Evolutionary conservation across 2,329 filamentous ascomycete species (phyloP), one percentile per base, ranked within the genome.

Genomic region (Fusarium ambrosium): DNA sequence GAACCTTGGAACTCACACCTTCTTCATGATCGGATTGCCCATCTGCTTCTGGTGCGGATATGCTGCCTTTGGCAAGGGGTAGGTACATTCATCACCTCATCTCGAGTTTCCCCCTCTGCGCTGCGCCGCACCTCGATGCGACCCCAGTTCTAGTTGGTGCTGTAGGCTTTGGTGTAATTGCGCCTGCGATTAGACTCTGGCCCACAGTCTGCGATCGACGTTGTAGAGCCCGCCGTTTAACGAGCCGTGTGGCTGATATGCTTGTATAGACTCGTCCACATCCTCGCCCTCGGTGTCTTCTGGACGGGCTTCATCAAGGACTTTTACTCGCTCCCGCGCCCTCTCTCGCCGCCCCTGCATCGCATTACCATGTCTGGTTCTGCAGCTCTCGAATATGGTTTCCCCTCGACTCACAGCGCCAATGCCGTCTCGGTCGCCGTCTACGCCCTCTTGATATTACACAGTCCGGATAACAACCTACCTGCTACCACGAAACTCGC

Each of bases 351-450:
- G 22, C 97, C 97, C 1, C 88, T 99, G 18, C 92, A 97, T 69
- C 92, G 97, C 63, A 98, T 99, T 82, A 98, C 95, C 76, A 98
- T 98, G 95, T 98, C 96, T 61, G 95, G 95, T 4, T 98, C 95
- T 6, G 95, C 94, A 4, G 95, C 96, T 11, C 89, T 99, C 64
- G 97, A 99, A 81, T 99, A 99, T 81, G 97, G 97, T 22, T 98
- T 98, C 78, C 97, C 97, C 0, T 98, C 95, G 10, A 98, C 97
- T 0, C 97, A 99, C 82, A 98, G 95, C 16, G 97, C 97, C 59
- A 99, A 99, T 82, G 97, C 97, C 3, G 94, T 98, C 8, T 98
- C 96, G 0, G 96, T 98, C 18, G 94, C 95, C 39, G 89, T 97
- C 6, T 98, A 98, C 82, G 92, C 89, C 34, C 86, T 98, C 9